Conservation (phyloP, 495 filamentous ascomycete genomes). For the Cercophora sp. region DNA sequence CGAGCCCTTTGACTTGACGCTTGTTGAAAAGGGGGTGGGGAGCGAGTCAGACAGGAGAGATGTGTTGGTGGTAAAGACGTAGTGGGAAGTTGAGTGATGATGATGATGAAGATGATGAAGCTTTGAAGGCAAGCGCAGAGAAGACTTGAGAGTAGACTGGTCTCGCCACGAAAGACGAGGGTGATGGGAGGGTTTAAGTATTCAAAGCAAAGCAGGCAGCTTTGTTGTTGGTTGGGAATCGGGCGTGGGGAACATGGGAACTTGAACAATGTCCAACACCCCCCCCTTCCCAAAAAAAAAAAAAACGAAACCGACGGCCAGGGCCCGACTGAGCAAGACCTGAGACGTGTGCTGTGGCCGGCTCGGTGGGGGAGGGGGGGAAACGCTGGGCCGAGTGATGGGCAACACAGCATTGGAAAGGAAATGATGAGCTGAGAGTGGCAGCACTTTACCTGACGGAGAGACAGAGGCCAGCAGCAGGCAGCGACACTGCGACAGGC, state of each 20-base stretch:
- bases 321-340: slow-evolving; percentile 13
- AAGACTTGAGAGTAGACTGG: slow-evolving; percentile 8
- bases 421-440: not conserved
- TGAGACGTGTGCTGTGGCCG: too few relatives aligned
- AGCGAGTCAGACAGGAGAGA: not conserved
- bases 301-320: slow-evolving; percentile 22
- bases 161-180: slow-evolving; percentile 11
- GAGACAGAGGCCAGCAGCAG: not conserved
- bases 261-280: slow-evolving; percentile 12
- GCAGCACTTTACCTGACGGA: slow-evolving; percentile 3
- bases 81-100: not conserved
- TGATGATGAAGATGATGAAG: not conserved
- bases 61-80: not conserved
- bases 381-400: not conserved
- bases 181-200: slow-evolving; percentile 18
- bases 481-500: too few relatives aligned
- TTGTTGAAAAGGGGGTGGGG: not conserved
- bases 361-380: slow-evolving; percentile 5
- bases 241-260: slow-evolving; percentile 11
- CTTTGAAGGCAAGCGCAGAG: not conserved
- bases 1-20: not conserved
- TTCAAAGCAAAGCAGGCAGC: slow-evolving; percentile 12
- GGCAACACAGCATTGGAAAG: slow-evolving; percentile 2
- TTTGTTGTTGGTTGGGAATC: slow-evolving; percentile 15
- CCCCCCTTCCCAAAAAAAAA: too few relatives aligned